Percentiles rank a stretch among this genome's conserved stretches.
These are phyloP conservation scores for Aspergillus haitiensis DNA, from an alignment of 495 filamentous ascomycete genomes.

Conservation along the genomic window DNA sequence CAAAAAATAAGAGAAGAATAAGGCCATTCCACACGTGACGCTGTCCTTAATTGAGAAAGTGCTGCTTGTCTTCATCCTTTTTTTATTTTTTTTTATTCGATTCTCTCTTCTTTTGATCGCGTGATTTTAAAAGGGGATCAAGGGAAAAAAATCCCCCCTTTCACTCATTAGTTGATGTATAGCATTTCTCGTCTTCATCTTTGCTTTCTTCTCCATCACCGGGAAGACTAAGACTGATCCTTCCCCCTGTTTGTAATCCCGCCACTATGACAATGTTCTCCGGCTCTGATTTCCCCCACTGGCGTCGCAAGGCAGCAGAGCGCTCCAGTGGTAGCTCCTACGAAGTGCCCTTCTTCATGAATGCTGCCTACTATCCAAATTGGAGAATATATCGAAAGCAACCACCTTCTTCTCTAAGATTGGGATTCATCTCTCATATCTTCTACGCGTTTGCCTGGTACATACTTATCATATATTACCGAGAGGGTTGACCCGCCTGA, in stretches of 20 bases:
- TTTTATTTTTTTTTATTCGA: neutral
- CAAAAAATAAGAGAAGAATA: slow-evolving; percentile 1
- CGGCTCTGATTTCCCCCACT: slow-evolving; percentile 30
- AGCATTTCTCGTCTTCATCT: slow-evolving; percentile 7
- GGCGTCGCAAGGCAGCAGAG: slow-evolving; percentile 31
- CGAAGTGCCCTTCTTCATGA: slow-evolving; percentile 51
- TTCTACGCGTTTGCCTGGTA: slow-evolving; percentile 88
- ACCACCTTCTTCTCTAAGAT: slow-evolving; percentile 73
- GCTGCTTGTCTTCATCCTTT: slow-evolving; percentile 11
- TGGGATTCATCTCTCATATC: slow-evolving; percentile 69
- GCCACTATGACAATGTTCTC: slow-evolving; percentile 23
- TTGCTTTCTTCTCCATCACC: slow-evolving; percentile 7
- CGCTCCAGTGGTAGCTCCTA: slow-evolving; percentile 34
- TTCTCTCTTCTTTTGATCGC: slow-evolving; percentile 1
- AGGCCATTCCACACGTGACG: slow-evolving; percentile 19
- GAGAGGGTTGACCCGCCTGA: slow-evolving; percentile 9
- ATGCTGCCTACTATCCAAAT: slow-evolving; percentile 91
- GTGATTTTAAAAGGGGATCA: neutral
- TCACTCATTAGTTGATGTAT: neutral
- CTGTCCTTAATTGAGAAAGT: slow-evolving; percentile 17
- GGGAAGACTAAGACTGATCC: neutral
- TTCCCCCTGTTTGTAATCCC: neutral
- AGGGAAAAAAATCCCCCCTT: too few species aligned
- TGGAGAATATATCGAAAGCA: slow-evolving; percentile 76
- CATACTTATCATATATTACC: slow-evolving; percentile 23